Evolutionary conservation across 768 basidiomycete species (phyloP), one percentile per base, ranked within the genome.

Genomic region (Tricholoma saponaceum): DNA sequence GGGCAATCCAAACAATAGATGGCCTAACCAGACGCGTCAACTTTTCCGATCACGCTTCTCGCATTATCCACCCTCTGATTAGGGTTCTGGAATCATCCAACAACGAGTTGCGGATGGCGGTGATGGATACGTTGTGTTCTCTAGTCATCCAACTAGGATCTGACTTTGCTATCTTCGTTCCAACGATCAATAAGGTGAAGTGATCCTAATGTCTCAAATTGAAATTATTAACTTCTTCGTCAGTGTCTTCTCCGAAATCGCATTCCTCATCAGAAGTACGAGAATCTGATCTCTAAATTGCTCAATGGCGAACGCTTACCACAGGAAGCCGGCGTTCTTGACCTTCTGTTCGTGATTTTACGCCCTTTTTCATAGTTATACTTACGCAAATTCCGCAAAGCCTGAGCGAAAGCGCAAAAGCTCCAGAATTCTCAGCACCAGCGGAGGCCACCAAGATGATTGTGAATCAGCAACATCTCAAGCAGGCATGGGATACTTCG

Each of bases 81-180:
- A 83, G 97, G 35, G 90, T 98, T 1, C 76, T 99, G 56, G 86
- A 86, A 41, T 78, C 77, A 33, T 77, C 81, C 1, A 87, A 80
- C 62, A 89, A 89, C 58, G 95, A 98, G 57, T 75, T 98, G 49
- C 81, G 92, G 20, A 82, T 83, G 71, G 84, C 90, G 1, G 91
- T 95, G 7, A 89, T 98, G 86, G 95, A 98, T 59, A 92, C 95
- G 0, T 75, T 99, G 1, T 97, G 93, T 69, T 90, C 95, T 0
- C 78, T 98, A 39, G 87, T 98, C 37, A 80, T 93, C 35, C 97
- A 99, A 66, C 84, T 99, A 53, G 95, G 95, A 1, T 87, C 95
- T 0, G 96, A 98, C 69, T 99, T 95, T 63, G 95, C 97, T 3
- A 93, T 99, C 44, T 99, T 98, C 65, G 91, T 98, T 33, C 95